Base-by-base conservation (phyloP, 805 yeast genomes). In the Pichia thaimueangensis region DNA sequence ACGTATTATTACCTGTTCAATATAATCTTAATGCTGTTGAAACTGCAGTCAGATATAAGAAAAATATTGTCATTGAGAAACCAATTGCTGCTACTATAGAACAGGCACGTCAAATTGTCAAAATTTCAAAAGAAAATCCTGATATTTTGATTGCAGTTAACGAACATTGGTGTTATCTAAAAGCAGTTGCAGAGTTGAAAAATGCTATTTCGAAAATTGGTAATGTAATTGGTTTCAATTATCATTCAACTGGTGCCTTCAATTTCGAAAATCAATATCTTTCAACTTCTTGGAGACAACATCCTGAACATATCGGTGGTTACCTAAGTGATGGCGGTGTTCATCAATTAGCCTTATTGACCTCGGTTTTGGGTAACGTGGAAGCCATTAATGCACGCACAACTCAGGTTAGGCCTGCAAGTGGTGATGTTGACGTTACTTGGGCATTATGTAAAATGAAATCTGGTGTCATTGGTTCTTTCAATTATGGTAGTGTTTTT, bases 291-390 rank as follows among this genome's bases (percentile, higher is more conserved):
- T 91, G 97, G 97, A 82, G 97, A 72, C 77, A 74, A 59, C 71
- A 80, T 37, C 97, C 97, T 25, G 81, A 86, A 62, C 97, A 91
- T 59, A 75, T 88, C 51, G 97, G 97, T 42, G 97, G 97, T 0
- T 89, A 71, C 64, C 69, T 91, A 54, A 81, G 91, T 45, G 97
- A 91, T 57, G 97, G 96, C 56, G 97, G 97, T 59, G 97, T 91
- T 20, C 97, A 91, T 64, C 97, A 89, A 63, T 68, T 89, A 60
- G 96, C 96, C 3, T 67, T 87, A 30, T 72, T 89, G 50, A 87
- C 95, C 8, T 86, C 78, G 46, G 78, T 87, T 16, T 69, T 91
- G 42, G 97, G 97, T 41, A 69, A 71, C 20, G 81, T 87, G 13
- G 77, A 73, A 37, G 62, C 80, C 6, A 78, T 89, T 30, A 74